These are phyloP conservation scores for Lasiodiplodia gonubiensis DNA, from an alignment of 2,329 filamentous ascomycete genomes.

Conservation along the genomic window DNA sequence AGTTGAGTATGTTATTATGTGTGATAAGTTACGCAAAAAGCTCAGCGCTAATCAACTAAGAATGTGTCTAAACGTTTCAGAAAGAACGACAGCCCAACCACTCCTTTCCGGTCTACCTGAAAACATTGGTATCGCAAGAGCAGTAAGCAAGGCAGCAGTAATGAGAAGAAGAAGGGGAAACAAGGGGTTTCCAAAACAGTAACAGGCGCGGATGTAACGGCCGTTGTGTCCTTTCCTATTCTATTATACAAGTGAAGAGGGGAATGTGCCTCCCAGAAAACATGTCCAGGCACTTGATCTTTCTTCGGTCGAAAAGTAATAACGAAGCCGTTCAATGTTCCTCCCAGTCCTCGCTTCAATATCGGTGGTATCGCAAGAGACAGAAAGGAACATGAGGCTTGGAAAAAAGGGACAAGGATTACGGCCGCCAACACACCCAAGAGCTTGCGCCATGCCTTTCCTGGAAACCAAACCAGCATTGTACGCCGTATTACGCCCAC, in stretches of 20 bases:
- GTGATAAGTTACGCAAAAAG: neutral
- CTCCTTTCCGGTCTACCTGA: neutral
- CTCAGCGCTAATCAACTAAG: neutral
- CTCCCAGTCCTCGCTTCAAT: neutral
- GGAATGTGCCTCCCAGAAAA: neutral
- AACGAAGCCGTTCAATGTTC: neutral
- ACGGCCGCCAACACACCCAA: neutral
- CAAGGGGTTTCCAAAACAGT: neutral
- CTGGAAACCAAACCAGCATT: slow-evolving; percentile 4
- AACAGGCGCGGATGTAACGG: neutral
- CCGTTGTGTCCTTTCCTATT: slow-evolving; percentile 5
- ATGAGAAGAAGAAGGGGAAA: neutral
- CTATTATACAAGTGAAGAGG: slow-evolving; percentile 15
- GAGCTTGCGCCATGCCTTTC: neutral
- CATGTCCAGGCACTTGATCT: neutral
- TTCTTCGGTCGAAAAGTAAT: neutral
- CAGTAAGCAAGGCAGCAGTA: slow-evolving; percentile 12
- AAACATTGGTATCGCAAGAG: slow-evolving; percentile 19
- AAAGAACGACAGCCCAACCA: slow-evolving; percentile 1
- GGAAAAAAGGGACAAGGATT: neutral
- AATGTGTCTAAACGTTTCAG: neutral
- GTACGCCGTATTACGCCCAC: slow-evolving; percentile 18
- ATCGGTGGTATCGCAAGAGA: neutral
- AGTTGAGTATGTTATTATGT: neutral
- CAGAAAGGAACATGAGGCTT: neutral